phyloP scores from a whole-genome alignment of 2,329 filamentous ascomycete species.

The Diaporthe batatas region DNA sequence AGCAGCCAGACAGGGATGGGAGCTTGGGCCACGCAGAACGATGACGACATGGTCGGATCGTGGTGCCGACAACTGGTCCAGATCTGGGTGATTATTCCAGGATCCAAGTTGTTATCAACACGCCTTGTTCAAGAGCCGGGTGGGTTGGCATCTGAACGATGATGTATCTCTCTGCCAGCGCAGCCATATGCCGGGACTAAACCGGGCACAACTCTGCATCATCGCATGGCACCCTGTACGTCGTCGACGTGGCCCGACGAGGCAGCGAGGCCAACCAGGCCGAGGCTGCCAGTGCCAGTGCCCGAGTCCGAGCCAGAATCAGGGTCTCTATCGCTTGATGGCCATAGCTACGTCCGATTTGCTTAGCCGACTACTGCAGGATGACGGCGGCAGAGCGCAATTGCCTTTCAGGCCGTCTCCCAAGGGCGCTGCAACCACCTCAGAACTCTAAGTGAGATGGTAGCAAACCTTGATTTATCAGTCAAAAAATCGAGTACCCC shows the following conservation, averaged over 20 bases:
- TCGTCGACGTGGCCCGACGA: constrained; percentile 20
- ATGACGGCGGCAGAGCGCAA: constrained; percentile 29
- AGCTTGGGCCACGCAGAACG: constrained; percentile 4
- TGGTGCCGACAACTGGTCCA: not conserved
- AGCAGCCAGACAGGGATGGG: not conserved
- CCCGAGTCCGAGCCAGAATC: constrained; percentile 16
- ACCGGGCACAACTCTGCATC: constrained; percentile 4
- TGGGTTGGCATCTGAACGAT: constrained; percentile 6
- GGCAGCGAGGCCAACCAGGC: not conserved
- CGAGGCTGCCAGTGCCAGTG: constrained; percentile 23
- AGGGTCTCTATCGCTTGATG: constrained; percentile 25
- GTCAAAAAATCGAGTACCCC: constrained; percentile 5
- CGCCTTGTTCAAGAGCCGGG: not conserved
- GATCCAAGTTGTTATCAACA: constrained; percentile 5
- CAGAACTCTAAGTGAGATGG: constrained; percentile 30
- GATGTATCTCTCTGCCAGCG: constrained; percentile 19
- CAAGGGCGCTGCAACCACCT: constrained; percentile 9
- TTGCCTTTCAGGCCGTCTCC: constrained; percentile 23
- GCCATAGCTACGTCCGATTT: constrained; percentile 18
- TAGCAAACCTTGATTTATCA: constrained; percentile 32
- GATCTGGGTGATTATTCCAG: constrained; percentile 5
- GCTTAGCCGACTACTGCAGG: constrained; percentile 28
- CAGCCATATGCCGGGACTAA: constrained; percentile 6
- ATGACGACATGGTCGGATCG: constrained; percentile 35
- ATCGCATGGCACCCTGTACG: not conserved